Base-by-base conservation (phyloP, 306 rosid species). In the Trifolium subterraneum region DNA sequence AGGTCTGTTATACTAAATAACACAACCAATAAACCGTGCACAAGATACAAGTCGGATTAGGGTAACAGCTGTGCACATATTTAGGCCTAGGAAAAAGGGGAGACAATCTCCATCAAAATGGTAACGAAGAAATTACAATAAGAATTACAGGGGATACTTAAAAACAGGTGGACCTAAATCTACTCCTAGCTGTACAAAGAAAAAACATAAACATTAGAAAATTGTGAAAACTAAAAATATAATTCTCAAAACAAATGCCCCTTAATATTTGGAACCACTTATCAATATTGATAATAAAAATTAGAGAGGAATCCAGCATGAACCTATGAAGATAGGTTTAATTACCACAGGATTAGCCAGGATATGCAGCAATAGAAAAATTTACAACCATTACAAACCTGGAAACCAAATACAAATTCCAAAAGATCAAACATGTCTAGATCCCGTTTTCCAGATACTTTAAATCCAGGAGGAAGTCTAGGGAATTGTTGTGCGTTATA, bases 351-450 rank as follows among this genome's bases (percentile, higher is more conserved):
- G 77, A 76, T 62, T 56, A 13, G 64, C 50, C 70, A 42, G 50
- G 42, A 65, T 45, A 76, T 35, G 83, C 63, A 74, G 75, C 42
- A 79, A 72, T 2, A 72, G 56, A 48, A 19, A 67, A 61, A 64
- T 64, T 29, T 14, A 35, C 7, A 76, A 64, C 15, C 48, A 68
- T 35, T 20, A 64, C 92, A 81, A 79, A 94, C 98, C 98, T 94
- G 98, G 71, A 94, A 94, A 47, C 98, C 98, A 65, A 94, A 94
- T 65, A 81, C 91, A 77, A 44, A 86, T 87, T 94, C 97, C 82
- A 94, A 80, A 76, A 91, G 96, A 79, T 94, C 97, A 71, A 94
- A 94, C 93, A 91, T 86, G 83, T 94, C 98, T 25, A 89, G 87
- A 83, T 82, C 92, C 79, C 97, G 86, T 48, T 78, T 87, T 82